Conservation (phyloP, 2,329 filamentous ascomycete species). For the Diaporthe helianthi region DNA sequence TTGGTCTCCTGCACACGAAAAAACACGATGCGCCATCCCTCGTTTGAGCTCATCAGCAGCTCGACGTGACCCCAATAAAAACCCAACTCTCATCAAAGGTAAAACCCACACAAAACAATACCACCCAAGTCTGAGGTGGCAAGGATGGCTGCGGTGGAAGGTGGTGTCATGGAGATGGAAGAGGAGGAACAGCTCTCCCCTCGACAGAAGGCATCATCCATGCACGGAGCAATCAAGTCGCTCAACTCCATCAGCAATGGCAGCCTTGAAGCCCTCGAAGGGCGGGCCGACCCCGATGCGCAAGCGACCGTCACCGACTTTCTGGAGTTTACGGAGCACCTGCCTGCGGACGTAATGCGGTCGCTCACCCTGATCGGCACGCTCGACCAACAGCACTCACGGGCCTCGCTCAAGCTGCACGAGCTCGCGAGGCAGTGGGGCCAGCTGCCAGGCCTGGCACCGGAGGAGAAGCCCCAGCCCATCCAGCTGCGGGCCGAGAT, state of each 20-base stretch:
- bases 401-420: conserved; percentile 62
- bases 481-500: conserved; percentile 65
- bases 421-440: conserved; percentile 65
- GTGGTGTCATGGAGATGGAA: conserved; percentile 39
- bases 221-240: conserved; percentile 44
- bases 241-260: conserved; percentile 44
- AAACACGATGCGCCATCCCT: conserved; percentile 21
- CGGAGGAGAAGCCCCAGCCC: conserved; percentile 56
- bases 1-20: conserved; percentile 8
- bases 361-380: conserved; percentile 71
- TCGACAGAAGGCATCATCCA: conserved; percentile 44
- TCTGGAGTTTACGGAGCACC: conserved; percentile 73
- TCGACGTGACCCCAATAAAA: not conserved
- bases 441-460: conserved; percentile 56
- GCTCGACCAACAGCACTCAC: conserved; percentile 65
- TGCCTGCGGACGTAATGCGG: conserved; percentile 70
- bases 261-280: conserved; percentile 52
- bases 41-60: conserved; percentile 7
- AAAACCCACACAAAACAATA: not conserved
- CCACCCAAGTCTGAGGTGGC: not conserved
- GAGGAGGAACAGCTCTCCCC: conserved; percentile 45
- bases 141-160: conserved; percentile 37
- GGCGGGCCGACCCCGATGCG: conserved; percentile 69
- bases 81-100: not conserved
- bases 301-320: conserved; percentile 75